Base-by-base conservation (phyloP, 106 monocot genomes). In the Hemerocallis citrina region DNA sequence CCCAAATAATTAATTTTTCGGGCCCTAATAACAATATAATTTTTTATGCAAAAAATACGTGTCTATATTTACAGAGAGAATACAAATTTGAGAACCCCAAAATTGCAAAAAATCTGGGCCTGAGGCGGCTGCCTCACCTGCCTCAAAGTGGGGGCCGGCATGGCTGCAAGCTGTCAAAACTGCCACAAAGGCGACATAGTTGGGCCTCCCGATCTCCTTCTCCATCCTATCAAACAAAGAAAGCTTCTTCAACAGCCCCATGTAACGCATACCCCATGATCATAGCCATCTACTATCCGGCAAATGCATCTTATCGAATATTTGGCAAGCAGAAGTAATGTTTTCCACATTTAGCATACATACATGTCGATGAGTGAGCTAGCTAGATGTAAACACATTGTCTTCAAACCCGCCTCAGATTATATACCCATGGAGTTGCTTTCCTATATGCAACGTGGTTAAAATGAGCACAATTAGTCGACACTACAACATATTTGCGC, bases 251-350 rank as follows among this genome's bases (percentile, higher is more conserved):
- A 7, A 71, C 82, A 19, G 84, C 79, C 5, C 98, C 92, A 76
- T 98, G 92, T 74, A 92, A 74, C 7, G 98, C 92, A 71, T 92
- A 88, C 19, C 98, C 98, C 88, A 92, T 88, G 50, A 98, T 88
- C 92, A 98, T 98, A 40, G 91, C 77, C 22, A 88, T 98, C 88
- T 88, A 92, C 7, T 64, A 68, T 98, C 98, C 1, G 63, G 72
- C 24, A 30, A 48, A 11, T 57, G 60, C 74, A 85, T 77, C n/a
- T 28, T 7, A 69, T 98, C 75, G 55, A 98, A 98, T 9, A 98
- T 65, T 19, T 49, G 17, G 2, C 91, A 74, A 33, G 88, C 98
- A 27, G 57, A 14, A 27, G 20, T 23, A 34, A 98, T 73, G 60
- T 76, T 79, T n/a, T 45, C 87, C 87, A 58, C 87, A 82, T 68